Base-by-base conservation (phyloP, 148 eudicot genomes). In the Rhododendron williamsianum region DNA sequence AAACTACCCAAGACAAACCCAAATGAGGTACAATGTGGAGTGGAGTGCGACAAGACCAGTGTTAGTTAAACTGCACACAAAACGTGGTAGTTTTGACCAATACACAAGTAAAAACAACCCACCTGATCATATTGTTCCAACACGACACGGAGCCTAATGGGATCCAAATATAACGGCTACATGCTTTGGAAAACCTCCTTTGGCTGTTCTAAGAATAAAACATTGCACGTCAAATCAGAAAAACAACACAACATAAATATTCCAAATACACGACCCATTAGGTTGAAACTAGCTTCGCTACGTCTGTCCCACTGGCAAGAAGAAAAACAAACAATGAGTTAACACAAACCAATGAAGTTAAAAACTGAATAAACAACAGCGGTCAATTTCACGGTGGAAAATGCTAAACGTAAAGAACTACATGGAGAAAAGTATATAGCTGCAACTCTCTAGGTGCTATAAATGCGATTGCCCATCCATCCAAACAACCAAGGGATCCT, bases 401-500 rank as follows among this genome's bases (percentile, higher is more conserved):
- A 69, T 30, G 7, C 38, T 3, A 18, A 7, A 27, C 18, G 13
- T 69, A 27, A 25, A 30, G 74, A 69, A 69, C 74, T 9, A 69
- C 3, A 69, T 1, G 6, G 27, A 69, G 74, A 69, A 69, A 69
- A 30, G 74, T 69, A 30, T 69, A 80, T 19, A 49, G 82, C 65
- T 9, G 25, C 43, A 27, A 80, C 65, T 30, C 43, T 30, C 65
- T 35, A 27, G 56, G 63, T 54, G 82, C 63, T 80, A 80, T 80
- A 16, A 6, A 49, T 54, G 3, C 71, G 0, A 65, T n/a, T 4
- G 4, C n/a, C 82, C 49, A 30, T 80, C 65, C 46, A 30, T 49
- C 82, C 63, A 12, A 25, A 80, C 36, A 19, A 56, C 82, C 82
- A 15, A 56, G 82, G 65, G 23, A 49, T 36, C 82, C 82, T 80